phyloP scores from a whole-genome alignment of 108 stramenopile genomes.

The Phaeodactylum tricornutum region DNA sequence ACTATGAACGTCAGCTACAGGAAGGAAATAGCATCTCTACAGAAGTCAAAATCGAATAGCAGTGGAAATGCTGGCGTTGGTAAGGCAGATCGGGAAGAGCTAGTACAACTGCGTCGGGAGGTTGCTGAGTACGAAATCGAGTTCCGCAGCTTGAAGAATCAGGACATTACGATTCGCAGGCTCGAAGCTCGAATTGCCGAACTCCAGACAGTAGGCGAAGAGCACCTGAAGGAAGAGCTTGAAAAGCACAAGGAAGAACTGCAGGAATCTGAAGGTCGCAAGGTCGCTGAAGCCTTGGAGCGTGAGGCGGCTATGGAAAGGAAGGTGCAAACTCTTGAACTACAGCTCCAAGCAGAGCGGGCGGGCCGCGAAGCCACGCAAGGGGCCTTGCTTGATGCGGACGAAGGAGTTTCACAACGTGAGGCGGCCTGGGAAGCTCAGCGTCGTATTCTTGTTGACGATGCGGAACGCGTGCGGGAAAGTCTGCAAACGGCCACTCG shows the following conservation, averaged over 20 bases:
- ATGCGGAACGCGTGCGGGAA: constrained; percentile 68
- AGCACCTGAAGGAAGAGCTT: constrained; percentile 48
- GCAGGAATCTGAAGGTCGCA: constrained; percentile 70
- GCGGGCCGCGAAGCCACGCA: constrained; percentile 77
- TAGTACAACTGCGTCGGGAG: constrained; percentile 68
- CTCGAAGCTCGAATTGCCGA: constrained; percentile 72
- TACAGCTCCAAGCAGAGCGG: constrained; percentile 75
- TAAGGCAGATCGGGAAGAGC: constrained; percentile 63
- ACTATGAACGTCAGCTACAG: background rate
- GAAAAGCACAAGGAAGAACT: constrained; percentile 74
- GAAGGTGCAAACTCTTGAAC: constrained; percentile 52
- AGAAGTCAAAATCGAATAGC: constrained; percentile 10
- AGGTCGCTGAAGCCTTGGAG: constrained; percentile 76
- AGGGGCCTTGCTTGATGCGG: constrained; percentile 58
- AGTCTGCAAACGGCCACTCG: constrained; percentile 45
- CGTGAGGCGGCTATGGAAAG: constrained; percentile 77
- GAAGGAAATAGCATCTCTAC: constrained; percentile 32
- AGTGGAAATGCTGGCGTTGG: constrained; percentile 4
- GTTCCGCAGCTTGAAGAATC: constrained; percentile 80
- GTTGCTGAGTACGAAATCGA: constrained; percentile 89
- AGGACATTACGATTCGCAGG: constrained; percentile 86
- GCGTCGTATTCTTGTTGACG: constrained; percentile 69
- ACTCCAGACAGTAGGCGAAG: constrained; percentile 51
- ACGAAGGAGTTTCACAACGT: constrained; percentile 67
- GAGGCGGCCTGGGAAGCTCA: constrained; percentile 89